A percentile compares a stretch with the other conserved stretches of the same genome.
Conservation (phyloP, 2,329 filamentous ascomycete species). For the Canariomyces notabilis region DNA sequence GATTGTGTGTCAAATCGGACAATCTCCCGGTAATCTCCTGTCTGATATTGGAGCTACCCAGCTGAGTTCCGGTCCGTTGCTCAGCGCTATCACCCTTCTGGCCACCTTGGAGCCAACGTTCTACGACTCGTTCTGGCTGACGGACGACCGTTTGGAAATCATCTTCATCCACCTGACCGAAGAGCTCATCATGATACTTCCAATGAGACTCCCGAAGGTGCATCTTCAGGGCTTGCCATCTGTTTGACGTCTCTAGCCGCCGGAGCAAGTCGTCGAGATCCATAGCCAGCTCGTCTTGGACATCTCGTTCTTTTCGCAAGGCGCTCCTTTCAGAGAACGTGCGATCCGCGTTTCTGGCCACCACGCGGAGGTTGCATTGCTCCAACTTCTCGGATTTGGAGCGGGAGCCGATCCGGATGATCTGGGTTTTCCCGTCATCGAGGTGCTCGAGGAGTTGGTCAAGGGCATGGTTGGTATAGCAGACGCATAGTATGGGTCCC, state of each 20-base stretch:
- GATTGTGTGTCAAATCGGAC: background rate
- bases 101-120: constrained; percentile 22
- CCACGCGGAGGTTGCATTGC: constrained; percentile 43
- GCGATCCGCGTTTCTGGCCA: constrained; percentile 22
- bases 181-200: constrained; percentile 26
- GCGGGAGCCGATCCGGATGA: constrained; percentile 58
- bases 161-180: constrained; percentile 25
- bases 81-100: background rate
- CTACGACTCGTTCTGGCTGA: constrained; percentile 15
- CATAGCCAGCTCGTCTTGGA: background rate
- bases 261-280: background rate
- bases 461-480: constrained; percentile 47
- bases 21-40: background rate
- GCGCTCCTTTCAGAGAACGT: background rate
- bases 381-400: constrained; percentile 51
- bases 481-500: constrained; percentile 44
- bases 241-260: background rate
- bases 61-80: background rate
- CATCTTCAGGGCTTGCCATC: constrained; percentile 10
- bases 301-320: background rate
- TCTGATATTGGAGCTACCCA: background rate
- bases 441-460: constrained; percentile 59
- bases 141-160: constrained; percentile 25
- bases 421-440: constrained; percentile 39
- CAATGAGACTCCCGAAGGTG: constrained; percentile 22